phyloP scores from a whole-genome alignment of 345 rosid species.

The Excoecaria agallocha region DNA sequence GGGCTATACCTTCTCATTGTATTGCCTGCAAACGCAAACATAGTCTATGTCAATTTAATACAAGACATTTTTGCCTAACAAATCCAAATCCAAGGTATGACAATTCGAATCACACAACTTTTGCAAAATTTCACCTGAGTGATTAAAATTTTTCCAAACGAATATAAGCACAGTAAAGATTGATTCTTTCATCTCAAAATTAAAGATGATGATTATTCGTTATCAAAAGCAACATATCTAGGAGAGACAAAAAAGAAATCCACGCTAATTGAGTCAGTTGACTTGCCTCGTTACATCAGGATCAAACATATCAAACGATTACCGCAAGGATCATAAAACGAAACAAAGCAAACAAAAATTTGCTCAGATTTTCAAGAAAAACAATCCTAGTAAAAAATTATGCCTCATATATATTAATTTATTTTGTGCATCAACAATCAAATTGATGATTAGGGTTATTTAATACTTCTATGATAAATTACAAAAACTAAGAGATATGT shows the following conservation, averaged over 20 bases:
- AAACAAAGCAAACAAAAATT: background rate
- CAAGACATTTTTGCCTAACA: background rate
- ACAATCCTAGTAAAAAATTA: background rate
- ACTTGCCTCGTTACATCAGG: background rate
- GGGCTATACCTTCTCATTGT: slow-evolving; percentile 92
- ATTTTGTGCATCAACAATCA: background rate
- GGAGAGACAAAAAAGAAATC: background rate
- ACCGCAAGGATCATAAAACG: background rate
- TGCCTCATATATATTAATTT: background rate
- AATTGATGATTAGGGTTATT: background rate
- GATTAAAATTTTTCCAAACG: background rate
- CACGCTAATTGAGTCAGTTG: background rate
- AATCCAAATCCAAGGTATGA: background rate
- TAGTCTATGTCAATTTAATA: background rate
- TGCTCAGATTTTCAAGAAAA: background rate
- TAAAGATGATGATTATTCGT: background rate
- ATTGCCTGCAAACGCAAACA: slow-evolving; percentile 14
- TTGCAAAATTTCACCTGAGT: background rate
- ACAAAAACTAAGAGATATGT: background rate
- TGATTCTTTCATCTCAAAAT: background rate
- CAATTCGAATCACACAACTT: background rate
- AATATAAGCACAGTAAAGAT: background rate
- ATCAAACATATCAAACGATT: background rate
- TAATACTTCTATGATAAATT: background rate
- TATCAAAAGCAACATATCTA: background rate